A percentile compares a stretch with the other conserved stretches of the same genome.
phyloP scores from a whole-genome alignment of 2,329 filamentous ascomycete genomes.

The Mycosphaerella sp. region DNA sequence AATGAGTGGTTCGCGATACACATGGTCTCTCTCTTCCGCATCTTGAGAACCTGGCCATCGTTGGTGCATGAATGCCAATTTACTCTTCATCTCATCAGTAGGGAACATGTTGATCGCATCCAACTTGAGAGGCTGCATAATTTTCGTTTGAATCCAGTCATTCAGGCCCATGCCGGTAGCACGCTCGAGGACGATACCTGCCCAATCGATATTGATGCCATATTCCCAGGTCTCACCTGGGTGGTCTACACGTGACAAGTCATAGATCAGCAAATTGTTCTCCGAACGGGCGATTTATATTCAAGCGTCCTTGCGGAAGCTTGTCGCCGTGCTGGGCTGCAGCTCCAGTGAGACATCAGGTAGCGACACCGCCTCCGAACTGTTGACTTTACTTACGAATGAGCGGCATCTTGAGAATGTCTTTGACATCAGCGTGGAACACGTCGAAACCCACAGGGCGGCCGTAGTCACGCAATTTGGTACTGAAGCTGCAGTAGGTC shows the following conservation, averaged over 20 bases:
- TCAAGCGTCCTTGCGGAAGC: no score
- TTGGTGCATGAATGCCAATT: constrained; percentile 54
- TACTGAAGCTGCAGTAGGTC: constrained; percentile 35
- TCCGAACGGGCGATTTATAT: no score
- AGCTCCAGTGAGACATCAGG: no score
- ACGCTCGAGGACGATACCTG: constrained; percentile 44
- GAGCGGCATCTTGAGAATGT: constrained; percentile 49
- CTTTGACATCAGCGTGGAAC: constrained; percentile 47
- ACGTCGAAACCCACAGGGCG: constrained; percentile 52
- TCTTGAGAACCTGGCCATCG: constrained; percentile 38
- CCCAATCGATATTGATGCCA: constrained; percentile 45
- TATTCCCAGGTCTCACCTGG: constrained; percentile 60
- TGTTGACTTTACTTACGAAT: constrained; percentile 34
- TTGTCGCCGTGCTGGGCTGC: no score
- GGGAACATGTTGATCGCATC: constrained; percentile 54
- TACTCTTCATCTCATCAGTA: constrained; percentile 47
- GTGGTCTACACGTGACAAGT: constrained; percentile 39
- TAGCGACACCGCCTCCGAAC: no score
- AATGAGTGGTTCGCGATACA: constrained; percentile 45
- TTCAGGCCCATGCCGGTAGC: constrained; percentile 40
- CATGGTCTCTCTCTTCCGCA: constrained; percentile 44
- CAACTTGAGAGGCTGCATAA: constrained; percentile 44
- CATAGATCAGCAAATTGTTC: no score
- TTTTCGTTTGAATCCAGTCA: constrained; percentile 44
- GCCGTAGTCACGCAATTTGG: constrained; percentile 37